Conservation (phyloP, 2,329 filamentous ascomycete genomes). For the Elsinoe batatas region DNA sequence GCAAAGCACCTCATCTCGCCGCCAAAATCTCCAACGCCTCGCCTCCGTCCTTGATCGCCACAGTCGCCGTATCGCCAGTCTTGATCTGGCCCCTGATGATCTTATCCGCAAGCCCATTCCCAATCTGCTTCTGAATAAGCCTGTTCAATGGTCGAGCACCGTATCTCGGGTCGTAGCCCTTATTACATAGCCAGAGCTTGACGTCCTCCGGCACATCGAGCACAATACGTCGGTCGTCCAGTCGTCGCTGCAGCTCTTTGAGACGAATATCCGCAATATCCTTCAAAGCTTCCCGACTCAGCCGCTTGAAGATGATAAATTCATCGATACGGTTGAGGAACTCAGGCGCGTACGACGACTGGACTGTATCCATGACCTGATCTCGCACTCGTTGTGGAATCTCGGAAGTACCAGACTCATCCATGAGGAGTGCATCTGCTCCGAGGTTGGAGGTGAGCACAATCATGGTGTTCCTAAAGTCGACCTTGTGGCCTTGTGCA, state of each 20-base stretch:
- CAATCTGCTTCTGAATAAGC: constrained; percentile 80
- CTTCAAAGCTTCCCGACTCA: constrained; percentile 65
- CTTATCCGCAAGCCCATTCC: constrained; percentile 78
- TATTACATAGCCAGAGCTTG: constrained; percentile 77
- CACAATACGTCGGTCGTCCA: constrained; percentile 76
- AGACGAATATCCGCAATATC: constrained; percentile 93
- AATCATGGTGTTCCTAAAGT: constrained; percentile 94
- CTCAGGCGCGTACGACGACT: constrained; percentile 67
- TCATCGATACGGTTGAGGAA: constrained; percentile 96
- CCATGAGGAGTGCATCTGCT: constrained; percentile 71
- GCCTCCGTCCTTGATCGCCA: constrained; percentile 55
- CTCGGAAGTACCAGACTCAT: constrained; percentile 23
- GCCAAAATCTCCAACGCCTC: constrained; percentile 25
- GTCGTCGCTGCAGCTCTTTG: constrained; percentile 67
- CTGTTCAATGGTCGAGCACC: constrained; percentile 86
- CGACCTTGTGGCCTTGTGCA: constrained; percentile 89
- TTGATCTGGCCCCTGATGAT: constrained; percentile 81
- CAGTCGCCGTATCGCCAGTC: constrained; percentile 61
- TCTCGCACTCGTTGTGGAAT: constrained; percentile 64
- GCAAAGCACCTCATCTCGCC: background rate
- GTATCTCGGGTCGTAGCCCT: constrained; percentile 83
- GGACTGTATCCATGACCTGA: constrained; percentile 82
- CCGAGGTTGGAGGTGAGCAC: constrained; percentile 94
- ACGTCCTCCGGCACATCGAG: constrained; percentile 62
- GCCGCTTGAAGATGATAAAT: constrained; percentile 89